phyloP scores from a whole-genome alignment of 306 rosid species.

The Medicago truncatula region MtrunA17r5.0-ANR NC_053044.1:19539501-19540000 shows the following conservation, averaged over 20 bases:
- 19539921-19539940: neutral
- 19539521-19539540: neutral
- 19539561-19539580: neutral
- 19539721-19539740: neutral
- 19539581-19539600: neutral
- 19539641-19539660: neutral
- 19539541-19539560: neutral
- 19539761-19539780: too few species aligned
- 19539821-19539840: neutral
- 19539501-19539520: neutral
- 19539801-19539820: neutral
- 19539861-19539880: fast-evolving
- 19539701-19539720: neutral
- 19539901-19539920: neutral
- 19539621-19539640: neutral
- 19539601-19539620: neutral
- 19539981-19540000: too few species aligned
- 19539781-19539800: neutral
- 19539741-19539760: neutral
- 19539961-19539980: neutral
- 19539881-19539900: neutral
- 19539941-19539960: neutral
- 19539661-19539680: neutral
- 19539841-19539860: neutral
- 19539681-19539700: neutral